These are phyloP conservation scores for Toxicodendron radicans DNA, from an alignment of 345 rosid genomes.

Conservation along the genomic window DNA sequence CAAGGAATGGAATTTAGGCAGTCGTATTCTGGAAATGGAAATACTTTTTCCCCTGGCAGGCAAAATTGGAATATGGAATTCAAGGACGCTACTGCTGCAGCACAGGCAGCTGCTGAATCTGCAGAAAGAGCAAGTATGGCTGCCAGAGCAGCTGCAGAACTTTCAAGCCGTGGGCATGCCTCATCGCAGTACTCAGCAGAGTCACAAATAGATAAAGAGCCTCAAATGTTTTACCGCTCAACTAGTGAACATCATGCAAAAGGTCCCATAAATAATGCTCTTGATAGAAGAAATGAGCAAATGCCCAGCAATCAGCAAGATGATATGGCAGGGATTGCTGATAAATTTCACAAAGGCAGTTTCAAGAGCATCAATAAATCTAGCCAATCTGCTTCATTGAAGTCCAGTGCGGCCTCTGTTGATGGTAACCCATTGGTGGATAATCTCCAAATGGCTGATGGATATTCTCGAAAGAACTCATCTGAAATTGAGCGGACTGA, in stretches of 20 bases:
- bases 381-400: conserved; percentile 29
- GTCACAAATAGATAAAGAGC: conserved; percentile 34
- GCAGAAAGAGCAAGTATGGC: conserved; percentile 97
- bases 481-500: conserved; percentile 31
- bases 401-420: conserved; percentile 30
- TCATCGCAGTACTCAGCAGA: conserved; percentile 41
- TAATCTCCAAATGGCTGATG: conserved; percentile 30
- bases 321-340: conserved; percentile 26
- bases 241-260: conserved; percentile 24
- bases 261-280: conserved; percentile 26
- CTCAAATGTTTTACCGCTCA: conserved; percentile 24
- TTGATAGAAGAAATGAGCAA: conserved; percentile 28
- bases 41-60: conserved; percentile 27
- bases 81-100: conserved; percentile 85
- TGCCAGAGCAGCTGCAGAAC: conserved; percentile 93
- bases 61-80: conserved; percentile 70
- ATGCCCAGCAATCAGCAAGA: conserved; percentile 25
- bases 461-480: conserved; percentile 46
- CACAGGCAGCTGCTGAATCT: conserved; percentile 94
- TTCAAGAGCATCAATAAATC: conserved; percentile 26
- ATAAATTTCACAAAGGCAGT: conserved; percentile 27
- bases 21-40: conserved; percentile 37
- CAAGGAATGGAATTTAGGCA: conserved; percentile 41
- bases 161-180: conserved; percentile 61
- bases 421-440: conserved; percentile 17